These are phyloP conservation scores for Ceratocystis huliohia DNA, from an alignment of 2,329 filamentous ascomycete species.

Conservation along the genomic window DNA sequence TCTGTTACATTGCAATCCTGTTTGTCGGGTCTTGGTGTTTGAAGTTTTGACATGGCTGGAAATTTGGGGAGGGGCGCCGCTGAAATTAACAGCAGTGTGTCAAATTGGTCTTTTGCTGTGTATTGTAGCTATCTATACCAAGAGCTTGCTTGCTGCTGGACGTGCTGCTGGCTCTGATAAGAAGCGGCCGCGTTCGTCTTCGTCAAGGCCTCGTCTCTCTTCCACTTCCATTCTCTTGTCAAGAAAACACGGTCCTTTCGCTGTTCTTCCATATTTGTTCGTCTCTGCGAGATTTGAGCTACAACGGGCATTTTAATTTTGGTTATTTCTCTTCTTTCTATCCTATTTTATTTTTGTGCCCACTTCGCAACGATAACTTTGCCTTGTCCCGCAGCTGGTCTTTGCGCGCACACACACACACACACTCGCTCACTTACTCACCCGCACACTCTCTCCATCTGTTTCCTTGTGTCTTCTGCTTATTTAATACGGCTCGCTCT, in stretches of 20 bases:
- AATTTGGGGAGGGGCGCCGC: conserved; percentile 2
- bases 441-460: too few relatives aligned
- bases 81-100: too few relatives aligned
- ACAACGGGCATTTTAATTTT: too few relatives aligned
- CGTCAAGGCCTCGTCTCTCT: background rate
- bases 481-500: background rate
- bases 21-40: conserved; percentile 5
- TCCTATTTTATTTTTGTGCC: background rate
- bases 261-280: background rate
- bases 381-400: background rate
- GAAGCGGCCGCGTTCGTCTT: background rate
- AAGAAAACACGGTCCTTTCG: too few relatives aligned
- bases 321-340: background rate
- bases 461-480: too few relatives aligned
- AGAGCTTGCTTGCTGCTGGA: background rate
- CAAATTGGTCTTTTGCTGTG: too few relatives aligned
- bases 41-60: conserved; percentile 7
- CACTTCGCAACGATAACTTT: background rate
- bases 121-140: too few relatives aligned
- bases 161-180: background rate
- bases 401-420: background rate
- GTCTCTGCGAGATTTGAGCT: background rate
- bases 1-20: conserved; percentile 9
- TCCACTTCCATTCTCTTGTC: background rate
- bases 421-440: background rate